Conservation (phyloP, 2,329 filamentous ascomycete species). For the Zymoseptoria brevis region DNA sequence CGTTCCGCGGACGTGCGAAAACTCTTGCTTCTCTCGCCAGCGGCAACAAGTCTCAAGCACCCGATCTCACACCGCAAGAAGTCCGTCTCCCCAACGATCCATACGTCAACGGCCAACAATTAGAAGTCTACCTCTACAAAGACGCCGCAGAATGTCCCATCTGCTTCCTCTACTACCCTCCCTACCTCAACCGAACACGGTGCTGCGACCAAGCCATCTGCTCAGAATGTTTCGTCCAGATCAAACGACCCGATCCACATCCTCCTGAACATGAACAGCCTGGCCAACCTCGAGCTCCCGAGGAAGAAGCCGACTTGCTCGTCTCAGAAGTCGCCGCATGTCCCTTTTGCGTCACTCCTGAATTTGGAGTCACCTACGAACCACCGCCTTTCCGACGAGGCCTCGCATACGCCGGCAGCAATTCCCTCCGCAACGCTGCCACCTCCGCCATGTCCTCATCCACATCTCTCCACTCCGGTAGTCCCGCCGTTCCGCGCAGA, state of each 20-base stretch:
- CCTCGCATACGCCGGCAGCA: slow-evolving; percentile 53
- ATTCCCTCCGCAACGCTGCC: slow-evolving; percentile 43
- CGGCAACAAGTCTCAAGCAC: slow-evolving; percentile 56
- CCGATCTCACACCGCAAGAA: slow-evolving; percentile 69
- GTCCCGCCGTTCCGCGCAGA: slow-evolving; percentile 38
- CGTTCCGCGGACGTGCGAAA: slow-evolving; percentile 77
- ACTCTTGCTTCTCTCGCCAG: slow-evolving; percentile 76
- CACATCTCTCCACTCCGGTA: slow-evolving; percentile 62
- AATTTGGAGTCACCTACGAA: slow-evolving; percentile 94
- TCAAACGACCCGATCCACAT: slow-evolving; percentile 88
- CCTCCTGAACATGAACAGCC: slow-evolving; percentile 59
- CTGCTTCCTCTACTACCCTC: slow-evolving; percentile 92
- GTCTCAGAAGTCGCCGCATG: slow-evolving; percentile 88
- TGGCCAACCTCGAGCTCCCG: slow-evolving; percentile 26
- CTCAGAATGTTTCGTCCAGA: slow-evolving; percentile 98
- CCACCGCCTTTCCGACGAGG: slow-evolving; percentile 82
- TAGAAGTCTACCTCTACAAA: slow-evolving; percentile 92
- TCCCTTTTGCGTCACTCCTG: slow-evolving; percentile 88
- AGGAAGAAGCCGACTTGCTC: slow-evolving; percentile 53
- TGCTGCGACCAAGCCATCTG: slow-evolving; percentile 96
- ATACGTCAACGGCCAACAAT: slow-evolving; percentile 85
- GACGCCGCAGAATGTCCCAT: slow-evolving; percentile 86
- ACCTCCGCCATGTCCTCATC: slow-evolving; percentile 77
- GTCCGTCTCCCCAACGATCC: slow-evolving; percentile 72
- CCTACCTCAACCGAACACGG: slow-evolving; percentile 84